A percentile compares a stretch with the other conserved stretches of the same genome.
phyloP scores from a whole-genome alignment of 805 yeast genomes.

The Millerago galiae region DNA sequence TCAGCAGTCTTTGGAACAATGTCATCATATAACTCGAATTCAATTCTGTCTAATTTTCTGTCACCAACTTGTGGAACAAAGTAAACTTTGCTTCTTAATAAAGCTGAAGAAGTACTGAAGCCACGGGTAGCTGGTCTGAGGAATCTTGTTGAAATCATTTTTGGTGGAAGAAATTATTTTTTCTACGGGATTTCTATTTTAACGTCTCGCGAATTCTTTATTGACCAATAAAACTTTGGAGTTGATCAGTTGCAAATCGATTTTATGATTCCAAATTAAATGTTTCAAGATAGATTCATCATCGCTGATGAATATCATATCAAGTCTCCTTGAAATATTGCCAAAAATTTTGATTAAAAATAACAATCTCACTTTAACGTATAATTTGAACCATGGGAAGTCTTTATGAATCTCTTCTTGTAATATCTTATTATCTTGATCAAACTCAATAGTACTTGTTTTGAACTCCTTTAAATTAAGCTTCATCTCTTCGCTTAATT shows the following conservation, averaged over 20 bases:
- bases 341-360: slow-evolving; percentile 51
- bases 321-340: slow-evolving; percentile 28
- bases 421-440: slow-evolving; percentile 35
- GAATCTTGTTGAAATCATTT: slow-evolving; percentile 9
- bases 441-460: slow-evolving; percentile 31
- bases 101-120: slow-evolving; percentile 20
- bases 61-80: slow-evolving; percentile 53
- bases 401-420: slow-evolving; percentile 51
- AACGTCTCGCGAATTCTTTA: background rate
- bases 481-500: background rate
- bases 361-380: slow-evolving; percentile 52
- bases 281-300: slow-evolving; percentile 56
- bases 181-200: background rate
- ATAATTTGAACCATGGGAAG: slow-evolving; percentile 70
- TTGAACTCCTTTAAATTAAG: background rate
- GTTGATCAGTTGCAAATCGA: slow-evolving; percentile 19
- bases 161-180: background rate
- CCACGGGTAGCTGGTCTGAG: slow-evolving; percentile 14
- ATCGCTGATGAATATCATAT: slow-evolving; percentile 27
- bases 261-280: slow-evolving; percentile 54
- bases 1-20: slow-evolving; percentile 91
- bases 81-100: slow-evolving; percentile 44
- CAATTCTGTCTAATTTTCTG: slow-evolving; percentile 36
- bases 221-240: slow-evolving; percentile 5
- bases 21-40: slow-evolving; percentile 27